phyloP scores from a whole-genome alignment of 805 yeast species.

The Pichia nanzhaoensis region DNA sequence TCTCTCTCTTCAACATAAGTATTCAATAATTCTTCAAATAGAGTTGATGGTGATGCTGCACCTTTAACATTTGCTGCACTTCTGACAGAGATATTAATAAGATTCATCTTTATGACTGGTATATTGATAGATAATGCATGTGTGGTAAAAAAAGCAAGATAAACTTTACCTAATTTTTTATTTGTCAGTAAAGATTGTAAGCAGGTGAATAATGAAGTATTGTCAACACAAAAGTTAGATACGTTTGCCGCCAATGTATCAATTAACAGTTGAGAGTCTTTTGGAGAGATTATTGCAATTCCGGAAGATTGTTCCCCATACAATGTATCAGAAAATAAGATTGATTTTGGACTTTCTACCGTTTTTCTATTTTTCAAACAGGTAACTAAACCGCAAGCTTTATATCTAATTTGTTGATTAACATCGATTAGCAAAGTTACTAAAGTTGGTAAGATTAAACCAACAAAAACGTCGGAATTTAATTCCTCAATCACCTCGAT shows the following conservation, averaged over 20 bases:
- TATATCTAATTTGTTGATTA: conserved; percentile 43
- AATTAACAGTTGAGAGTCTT: conserved; percentile 49
- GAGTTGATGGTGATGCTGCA: conserved; percentile 38
- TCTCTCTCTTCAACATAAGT: conserved; percentile 42
- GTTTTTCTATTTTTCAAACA: conserved; percentile 22
- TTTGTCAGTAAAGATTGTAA: conserved; percentile 36
- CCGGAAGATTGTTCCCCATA: conserved; percentile 46
- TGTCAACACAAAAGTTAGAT: conserved; percentile 45
- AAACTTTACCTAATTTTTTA: conserved; percentile 49
- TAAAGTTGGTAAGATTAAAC: conserved; percentile 54
- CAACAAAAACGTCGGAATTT: conserved; percentile 31
- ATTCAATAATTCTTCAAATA: conserved; percentile 41
- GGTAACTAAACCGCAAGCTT: conserved; percentile 34
- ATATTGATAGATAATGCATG: conserved; percentile 51
- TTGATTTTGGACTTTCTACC: conserved; percentile 30
- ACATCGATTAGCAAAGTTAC: conserved; percentile 47
- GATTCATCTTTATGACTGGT: conserved; percentile 49
- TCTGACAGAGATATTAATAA: conserved; percentile 41
- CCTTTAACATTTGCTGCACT: conserved; percentile 35
- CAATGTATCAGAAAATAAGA: conserved; percentile 47
- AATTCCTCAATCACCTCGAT: conserved; percentile 32
- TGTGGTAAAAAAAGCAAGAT: conserved; percentile 58
- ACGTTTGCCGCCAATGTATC: conserved; percentile 32
- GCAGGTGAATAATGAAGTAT: conserved; percentile 35
- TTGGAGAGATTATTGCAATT: conserved; percentile 55